Evolutionary conservation across 345 rosid species (phyloP), one percentile per base, ranked within the genome.

Genomic region (Melastoma malabathricum): DNA sequence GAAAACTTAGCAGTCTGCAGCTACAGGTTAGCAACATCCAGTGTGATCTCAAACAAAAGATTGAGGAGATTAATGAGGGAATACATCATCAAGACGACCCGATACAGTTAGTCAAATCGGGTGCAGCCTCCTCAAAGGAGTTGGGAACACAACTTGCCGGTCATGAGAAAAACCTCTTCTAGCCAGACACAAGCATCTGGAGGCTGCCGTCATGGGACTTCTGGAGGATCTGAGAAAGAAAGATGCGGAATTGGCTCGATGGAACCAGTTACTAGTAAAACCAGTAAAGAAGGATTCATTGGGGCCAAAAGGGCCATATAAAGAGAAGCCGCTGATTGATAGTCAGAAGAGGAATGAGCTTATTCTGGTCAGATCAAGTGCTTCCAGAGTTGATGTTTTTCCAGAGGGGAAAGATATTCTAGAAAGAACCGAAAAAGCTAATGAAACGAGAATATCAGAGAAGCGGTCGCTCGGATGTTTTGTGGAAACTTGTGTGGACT

Each of bases 51-150:
- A 48, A 44, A 74, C 45, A 10, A 34, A 83, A 80, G 59, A 68
- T 68, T 7, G 60, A 67, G 61, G 70, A 73, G 59, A 62, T 70
- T 58, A 76, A 71, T 47, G 76, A 76, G 56, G 68, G 75, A 39
- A 62, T 75, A 59, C 67, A 69, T 3, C 44, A 83, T 65, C 73
- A 78, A 51, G 38, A 52, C 34, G 60, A 60, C 18, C 54, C 83
- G 44, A 50, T 71, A 3, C 46, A 71, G 47, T 48, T 79, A 61
- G 67, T 79, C 52, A 68, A 75, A 67, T 63, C 70, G 12, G 73
- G 80, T 38, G 59, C 67, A 3, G 22, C 62, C 15, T 57, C 29
- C 15, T 49, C 65, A 50, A 46, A 64, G 50, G 60, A 8, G 3
- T 61, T 64, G 46, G 72, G 74, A 46, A 14, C 61, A 23, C 69